Evolutionary conservation across 176 grass and related monocot species (phyloP).

Genomic region (Luzula sylvatica): DNA sequence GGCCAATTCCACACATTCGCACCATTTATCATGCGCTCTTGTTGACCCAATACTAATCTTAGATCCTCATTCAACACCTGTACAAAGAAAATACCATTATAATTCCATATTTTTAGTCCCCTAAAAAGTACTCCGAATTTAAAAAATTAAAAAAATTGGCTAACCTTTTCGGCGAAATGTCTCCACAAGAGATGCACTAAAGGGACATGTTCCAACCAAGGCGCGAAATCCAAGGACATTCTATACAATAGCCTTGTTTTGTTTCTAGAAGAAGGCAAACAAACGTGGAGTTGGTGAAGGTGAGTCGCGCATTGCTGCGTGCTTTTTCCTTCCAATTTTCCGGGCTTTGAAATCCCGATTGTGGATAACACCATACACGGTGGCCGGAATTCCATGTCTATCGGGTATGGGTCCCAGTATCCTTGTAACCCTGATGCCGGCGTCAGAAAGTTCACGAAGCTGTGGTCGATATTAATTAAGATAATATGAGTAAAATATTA

Average conservation of each 20-base stretch:
- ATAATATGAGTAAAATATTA: no score
- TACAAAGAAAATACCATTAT: no score
- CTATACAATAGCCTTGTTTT: slow-evolving; percentile 91
- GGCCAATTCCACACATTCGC: slow-evolving; percentile 88
- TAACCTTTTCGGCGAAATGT: slow-evolving; percentile 86
- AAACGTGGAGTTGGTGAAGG: slow-evolving; percentile 90
- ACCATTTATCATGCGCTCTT: slow-evolving; percentile 89
- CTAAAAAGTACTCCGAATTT: no score
- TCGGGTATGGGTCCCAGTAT: slow-evolving; percentile 97
- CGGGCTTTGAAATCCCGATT: slow-evolving; percentile 91
- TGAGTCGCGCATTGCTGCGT: slow-evolving; percentile 70
- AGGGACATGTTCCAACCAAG: slow-evolving; percentile 82
- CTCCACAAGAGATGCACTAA: slow-evolving; percentile 75
- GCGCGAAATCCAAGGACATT: slow-evolving; percentile 92
- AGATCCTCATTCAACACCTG: slow-evolving; percentile 97
- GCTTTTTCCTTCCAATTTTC: slow-evolving; percentile 76
- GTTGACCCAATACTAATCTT: slow-evolving; percentile 73
- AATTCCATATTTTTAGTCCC: no score
- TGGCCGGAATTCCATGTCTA: slow-evolving; percentile 93
- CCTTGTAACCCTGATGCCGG: slow-evolving; percentile 82
- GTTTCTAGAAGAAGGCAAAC: slow-evolving; percentile 74
- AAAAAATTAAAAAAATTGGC: no score
- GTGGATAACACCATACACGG: slow-evolving; percentile 92
- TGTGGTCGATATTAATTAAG: neutral
- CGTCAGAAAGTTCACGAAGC: slow-evolving; percentile 89